A percentile compares a stretch with the other conserved stretches of the same genome.
Evolutionary conservation across 805 yeast species (phyloP).

Genomic region (Lipomyces sp.): DNA sequence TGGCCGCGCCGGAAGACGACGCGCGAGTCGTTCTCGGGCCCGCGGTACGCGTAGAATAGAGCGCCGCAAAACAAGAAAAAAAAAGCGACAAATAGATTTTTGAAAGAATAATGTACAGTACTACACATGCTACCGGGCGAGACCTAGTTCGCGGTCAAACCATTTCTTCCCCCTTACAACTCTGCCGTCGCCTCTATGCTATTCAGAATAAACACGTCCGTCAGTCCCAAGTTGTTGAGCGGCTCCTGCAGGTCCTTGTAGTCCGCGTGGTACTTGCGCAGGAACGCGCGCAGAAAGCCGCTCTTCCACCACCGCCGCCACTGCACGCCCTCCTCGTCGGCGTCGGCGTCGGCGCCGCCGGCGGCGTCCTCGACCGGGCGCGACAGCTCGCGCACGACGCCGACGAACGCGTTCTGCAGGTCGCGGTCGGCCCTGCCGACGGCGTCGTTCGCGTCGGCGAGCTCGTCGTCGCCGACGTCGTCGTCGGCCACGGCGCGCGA

Average conservation of each 20-base stretch:
- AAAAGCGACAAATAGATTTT: no score
- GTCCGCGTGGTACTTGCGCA: constrained; percentile 23
- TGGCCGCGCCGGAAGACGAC: constrained; percentile 50
- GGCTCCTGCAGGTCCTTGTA: constrained; percentile 18
- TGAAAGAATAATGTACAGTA: no score
- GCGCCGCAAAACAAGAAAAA: no score
- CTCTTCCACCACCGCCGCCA: constrained; percentile 29
- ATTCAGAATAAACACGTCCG: constrained; percentile 19
- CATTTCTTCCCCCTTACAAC: constrained; percentile 7
- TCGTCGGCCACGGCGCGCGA: constrained; percentile 44
- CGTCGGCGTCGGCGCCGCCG: constrained; percentile 3
- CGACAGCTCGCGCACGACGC: constrained; percentile 22
- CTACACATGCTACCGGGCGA: no score
- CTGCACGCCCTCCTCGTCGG: constrained; percentile 16
- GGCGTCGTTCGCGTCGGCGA: not conserved
- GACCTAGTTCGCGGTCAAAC: no score
- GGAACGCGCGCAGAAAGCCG: constrained; percentile 24
- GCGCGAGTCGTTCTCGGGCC: constrained; percentile 25
- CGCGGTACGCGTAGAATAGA: no score
- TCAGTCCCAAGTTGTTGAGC: constrained; percentile 21
- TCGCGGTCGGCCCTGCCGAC: not conserved
- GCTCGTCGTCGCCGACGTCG: constrained; percentile 41
- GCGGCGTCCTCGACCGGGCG: constrained; percentile 6
- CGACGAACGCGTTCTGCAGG: constrained; percentile 11
- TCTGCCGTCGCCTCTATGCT: constrained; percentile 22